Evolutionary conservation across 2,329 filamentous ascomycete genomes (phyloP).

Genomic region (Magnaporthiopsis poae): DNA sequence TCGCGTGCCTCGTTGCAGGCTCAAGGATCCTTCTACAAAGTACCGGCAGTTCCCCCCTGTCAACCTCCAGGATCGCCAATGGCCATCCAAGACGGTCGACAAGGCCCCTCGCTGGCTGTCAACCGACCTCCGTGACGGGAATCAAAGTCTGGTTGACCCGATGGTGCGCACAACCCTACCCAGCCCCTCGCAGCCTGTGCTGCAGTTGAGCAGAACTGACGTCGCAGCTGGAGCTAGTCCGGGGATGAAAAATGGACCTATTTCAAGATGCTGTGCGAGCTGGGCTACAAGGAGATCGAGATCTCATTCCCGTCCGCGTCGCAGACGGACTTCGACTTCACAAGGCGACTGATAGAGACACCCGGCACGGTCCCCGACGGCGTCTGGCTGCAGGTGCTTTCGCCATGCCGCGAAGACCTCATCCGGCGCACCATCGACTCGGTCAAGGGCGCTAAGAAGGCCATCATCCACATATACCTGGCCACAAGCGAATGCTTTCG

Average conservation of each 20-base stretch:
- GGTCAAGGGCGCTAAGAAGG: constrained; percentile 80
- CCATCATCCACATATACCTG: constrained; percentile 88
- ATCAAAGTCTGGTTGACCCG: constrained; percentile 84
- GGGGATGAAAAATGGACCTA: constrained; percentile 90
- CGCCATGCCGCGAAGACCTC: constrained; percentile 82
- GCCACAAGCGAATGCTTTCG: constrained; percentile 95
- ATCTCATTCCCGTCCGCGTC: constrained; percentile 91
- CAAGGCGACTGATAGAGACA: constrained; percentile 73
- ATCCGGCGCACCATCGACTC: constrained; percentile 84
- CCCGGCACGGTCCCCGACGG: constrained; percentile 77
- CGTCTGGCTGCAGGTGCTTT: constrained; percentile 84
- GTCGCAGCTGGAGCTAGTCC: constrained; percentile 43
- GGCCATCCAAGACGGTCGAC: constrained; percentile 72
- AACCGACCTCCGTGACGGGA: constrained; percentile 81
- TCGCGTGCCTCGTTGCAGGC: constrained; percentile 33
- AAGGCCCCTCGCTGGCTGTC: constrained; percentile 86
- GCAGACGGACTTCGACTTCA: constrained; percentile 94
- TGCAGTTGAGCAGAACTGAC: constrained; percentile 2
- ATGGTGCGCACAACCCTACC: constrained; percentile 52
- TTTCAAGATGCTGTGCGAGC: constrained; percentile 84
- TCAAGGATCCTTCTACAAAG: constrained; percentile 67
- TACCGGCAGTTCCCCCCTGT: constrained; percentile 62
- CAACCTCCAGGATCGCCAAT: constrained; percentile 63
- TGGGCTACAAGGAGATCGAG: constrained; percentile 97
- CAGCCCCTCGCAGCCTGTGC: not conserved